Evolutionary conservation across 345 rosid species (phyloP).

Genomic region (Linum lewisii): DNA sequence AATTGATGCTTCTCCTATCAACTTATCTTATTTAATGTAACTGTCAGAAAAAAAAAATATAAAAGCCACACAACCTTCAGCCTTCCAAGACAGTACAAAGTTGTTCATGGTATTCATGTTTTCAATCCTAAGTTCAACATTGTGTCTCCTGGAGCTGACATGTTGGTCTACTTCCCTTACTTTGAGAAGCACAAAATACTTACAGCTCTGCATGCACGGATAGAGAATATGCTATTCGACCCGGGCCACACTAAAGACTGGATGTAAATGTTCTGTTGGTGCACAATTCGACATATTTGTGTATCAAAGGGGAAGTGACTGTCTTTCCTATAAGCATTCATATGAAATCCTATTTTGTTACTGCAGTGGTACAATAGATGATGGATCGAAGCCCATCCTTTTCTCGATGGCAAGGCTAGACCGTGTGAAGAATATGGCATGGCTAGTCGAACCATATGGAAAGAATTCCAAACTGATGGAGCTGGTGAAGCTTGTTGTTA

Average conservation of each 20-base stretch:
- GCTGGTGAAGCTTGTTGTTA: constrained; percentile 38
- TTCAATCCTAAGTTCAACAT: constrained; percentile 56
- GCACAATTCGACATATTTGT: neutral
- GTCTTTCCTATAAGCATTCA: neutral
- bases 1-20: neutral
- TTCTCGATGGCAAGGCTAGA: constrained; percentile 70
- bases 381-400: constrained; percentile 41
- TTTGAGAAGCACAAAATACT: constrained; percentile 41
- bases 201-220: constrained; percentile 37
- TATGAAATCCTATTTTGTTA: constrained; percentile 9
- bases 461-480: constrained; percentile 36
- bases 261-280: constrained; percentile 27
- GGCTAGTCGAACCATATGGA: constrained; percentile 46
- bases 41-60: constrained; percentile 41
- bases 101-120: constrained; percentile 57
- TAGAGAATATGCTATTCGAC: constrained; percentile 37
- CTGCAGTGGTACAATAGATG: constrained; percentile 34
- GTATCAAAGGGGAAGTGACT: neutral
- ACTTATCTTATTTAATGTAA: no score
- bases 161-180: constrained; percentile 51
- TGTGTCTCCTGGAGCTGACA: constrained; percentile 61
- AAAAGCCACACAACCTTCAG: constrained; percentile 57
- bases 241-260: constrained; percentile 42
- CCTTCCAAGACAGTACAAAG: constrained; percentile 50
- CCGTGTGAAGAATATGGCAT: constrained; percentile 47